Percentiles rank a stretch among this genome's conserved stretches.
Conservation (phyloP, 345 rosid genomes). For the Eucalyptus marginata region DNA sequence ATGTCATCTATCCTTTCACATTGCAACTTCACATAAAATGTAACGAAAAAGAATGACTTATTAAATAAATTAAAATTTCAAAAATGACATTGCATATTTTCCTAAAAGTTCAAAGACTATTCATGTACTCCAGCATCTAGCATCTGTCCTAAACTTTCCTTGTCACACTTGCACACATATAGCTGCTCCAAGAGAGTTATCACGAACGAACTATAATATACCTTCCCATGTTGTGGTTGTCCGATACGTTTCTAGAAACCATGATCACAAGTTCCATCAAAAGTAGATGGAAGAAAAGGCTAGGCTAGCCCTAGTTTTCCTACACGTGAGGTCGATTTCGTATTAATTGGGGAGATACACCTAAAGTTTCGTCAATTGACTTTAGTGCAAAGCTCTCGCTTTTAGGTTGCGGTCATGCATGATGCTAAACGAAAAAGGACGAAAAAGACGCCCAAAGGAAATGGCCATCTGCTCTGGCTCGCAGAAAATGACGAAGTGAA, state of each 20-base stretch:
- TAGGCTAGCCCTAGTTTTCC: background rate
- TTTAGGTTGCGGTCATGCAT: background rate
- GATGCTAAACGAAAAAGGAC: background rate
- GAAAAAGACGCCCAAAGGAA: background rate
- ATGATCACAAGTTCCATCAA: background rate
- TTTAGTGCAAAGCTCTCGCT: background rate
- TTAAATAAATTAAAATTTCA: background rate
- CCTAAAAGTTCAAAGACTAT: too few relatives aligned
- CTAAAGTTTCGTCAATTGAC: background rate
- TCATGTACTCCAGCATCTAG: too few relatives aligned
- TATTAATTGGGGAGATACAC: background rate
- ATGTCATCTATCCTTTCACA: background rate
- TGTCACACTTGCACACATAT: accelerated
- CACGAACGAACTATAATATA: accelerated
- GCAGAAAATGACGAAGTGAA: background rate
- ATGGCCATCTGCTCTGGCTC: background rate
- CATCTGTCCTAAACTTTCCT: too few relatives aligned
- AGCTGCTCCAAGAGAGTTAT: background rate
- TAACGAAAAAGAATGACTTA: accelerated
- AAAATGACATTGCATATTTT: accelerated
- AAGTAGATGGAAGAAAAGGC: background rate
- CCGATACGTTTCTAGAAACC: background rate
- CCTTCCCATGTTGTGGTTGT: background rate
- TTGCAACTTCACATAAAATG: background rate
- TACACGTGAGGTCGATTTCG: background rate